These are phyloP conservation scores for Trypanosoma conorhini DNA, from an alignment of 208 protist genomes.

Conservation along the genomic window DNA sequence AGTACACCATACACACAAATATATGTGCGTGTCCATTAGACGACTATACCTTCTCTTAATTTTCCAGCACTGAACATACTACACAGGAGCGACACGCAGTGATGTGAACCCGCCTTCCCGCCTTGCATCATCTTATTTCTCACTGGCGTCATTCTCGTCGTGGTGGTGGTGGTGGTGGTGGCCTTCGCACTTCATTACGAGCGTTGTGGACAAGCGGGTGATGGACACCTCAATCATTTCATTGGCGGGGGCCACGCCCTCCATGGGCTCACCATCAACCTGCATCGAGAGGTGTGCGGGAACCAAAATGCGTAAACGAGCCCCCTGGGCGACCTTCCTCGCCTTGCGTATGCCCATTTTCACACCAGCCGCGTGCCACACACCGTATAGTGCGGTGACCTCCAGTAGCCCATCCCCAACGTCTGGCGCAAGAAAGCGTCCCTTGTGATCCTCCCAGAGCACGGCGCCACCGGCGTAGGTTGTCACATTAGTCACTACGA, in stretches of 20 bases:
- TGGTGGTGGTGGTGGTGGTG: background rate
- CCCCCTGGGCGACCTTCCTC: conserved; percentile 41
- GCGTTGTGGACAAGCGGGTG: background rate
- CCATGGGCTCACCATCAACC: conserved; percentile 63
- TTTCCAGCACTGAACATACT: background rate
- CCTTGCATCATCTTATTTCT: background rate
- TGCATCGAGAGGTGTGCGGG: conserved; percentile 58
- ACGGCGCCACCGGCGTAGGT: conserved; percentile 55
- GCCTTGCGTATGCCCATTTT: conserved; percentile 37
- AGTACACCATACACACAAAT: background rate
- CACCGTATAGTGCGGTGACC: conserved; percentile 40
- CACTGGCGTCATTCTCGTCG: background rate
- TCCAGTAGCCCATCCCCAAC: conserved; percentile 51
- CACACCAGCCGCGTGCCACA: conserved; percentile 63
- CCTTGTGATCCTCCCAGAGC: conserved; percentile 44
- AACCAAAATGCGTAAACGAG: conserved; percentile 33
- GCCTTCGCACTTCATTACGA: conserved; percentile 5
- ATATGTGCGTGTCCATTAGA: too few species aligned
- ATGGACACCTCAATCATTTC: conserved; percentile 11
- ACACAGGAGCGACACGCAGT: background rate
- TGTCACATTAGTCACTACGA: conserved; percentile 56
- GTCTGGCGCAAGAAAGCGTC: conserved; percentile 23
- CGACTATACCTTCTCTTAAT: background rate
- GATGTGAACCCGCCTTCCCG: background rate
- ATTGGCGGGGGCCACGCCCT: background rate